Conservation (phyloP, 805 yeast genomes). For the Metschnikowia arizonensis region DNA sequence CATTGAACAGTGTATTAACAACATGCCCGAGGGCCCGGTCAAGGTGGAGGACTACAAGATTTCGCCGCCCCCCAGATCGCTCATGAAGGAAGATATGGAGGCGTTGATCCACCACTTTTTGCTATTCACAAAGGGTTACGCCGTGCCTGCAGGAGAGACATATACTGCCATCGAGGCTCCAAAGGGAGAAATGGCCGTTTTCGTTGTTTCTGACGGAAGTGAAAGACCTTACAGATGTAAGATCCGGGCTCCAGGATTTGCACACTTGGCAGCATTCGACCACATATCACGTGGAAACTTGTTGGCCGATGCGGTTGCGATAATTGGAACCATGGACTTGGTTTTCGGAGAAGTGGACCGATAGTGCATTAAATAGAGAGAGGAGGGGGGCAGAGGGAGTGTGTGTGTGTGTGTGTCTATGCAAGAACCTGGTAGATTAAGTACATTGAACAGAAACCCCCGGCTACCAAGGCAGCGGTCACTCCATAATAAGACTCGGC, state of each 20-base stretch:
- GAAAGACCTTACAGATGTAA: conserved; percentile 91
- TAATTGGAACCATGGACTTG: conserved; percentile 92
- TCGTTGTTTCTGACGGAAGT: conserved; percentile 81
- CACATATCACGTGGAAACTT: conserved; percentile 82
- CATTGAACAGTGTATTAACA: conserved; percentile 83
- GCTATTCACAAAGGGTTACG: conserved; percentile 81
- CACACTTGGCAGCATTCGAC: conserved; percentile 85
- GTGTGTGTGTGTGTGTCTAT: too few species aligned
- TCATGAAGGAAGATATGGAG: conserved; percentile 92
- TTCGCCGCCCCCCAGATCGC: conserved; percentile 72
- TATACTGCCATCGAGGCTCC: conserved; percentile 92
- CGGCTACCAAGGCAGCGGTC: conserved; percentile 24
- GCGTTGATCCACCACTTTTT: conserved; percentile 86
- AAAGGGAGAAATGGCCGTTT: conserved; percentile 93
- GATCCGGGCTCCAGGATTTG: conserved; percentile 92
- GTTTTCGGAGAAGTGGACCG: conserved; percentile 95
- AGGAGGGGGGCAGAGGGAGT: not conserved
- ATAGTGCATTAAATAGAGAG: conserved; percentile 27
- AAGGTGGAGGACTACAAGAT: conserved; percentile 88
- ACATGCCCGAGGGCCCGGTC: conserved; percentile 89
- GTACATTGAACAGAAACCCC: conserved; percentile 31
- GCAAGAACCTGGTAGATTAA: conserved; percentile 23
- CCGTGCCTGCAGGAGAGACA: conserved; percentile 87
- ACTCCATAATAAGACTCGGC: conserved; percentile 15
- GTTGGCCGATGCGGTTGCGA: conserved; percentile 89